Conservation (phyloP, 2,329 filamentous ascomycete genomes). For the Lasiodiplodia theobromae region DNA sequence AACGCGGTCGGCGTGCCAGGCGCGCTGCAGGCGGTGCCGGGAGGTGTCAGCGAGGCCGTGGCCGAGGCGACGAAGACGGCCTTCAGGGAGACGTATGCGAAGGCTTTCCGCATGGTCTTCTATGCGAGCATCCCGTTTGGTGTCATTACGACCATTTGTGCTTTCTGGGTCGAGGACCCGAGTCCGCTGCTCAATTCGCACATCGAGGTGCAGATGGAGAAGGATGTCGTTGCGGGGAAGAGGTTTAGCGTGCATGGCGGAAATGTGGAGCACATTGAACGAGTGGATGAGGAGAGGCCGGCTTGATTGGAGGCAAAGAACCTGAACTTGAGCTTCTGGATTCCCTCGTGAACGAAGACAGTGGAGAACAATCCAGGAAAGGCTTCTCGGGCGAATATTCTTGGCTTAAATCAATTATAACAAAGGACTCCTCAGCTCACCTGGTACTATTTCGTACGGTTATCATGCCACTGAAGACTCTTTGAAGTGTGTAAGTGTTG, state of each 20-base stretch:
- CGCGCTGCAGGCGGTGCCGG: constrained; percentile 31
- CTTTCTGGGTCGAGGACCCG: constrained; percentile 39
- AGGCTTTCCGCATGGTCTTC: constrained; percentile 39
- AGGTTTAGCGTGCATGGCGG: background rate
- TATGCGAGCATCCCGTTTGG: constrained; percentile 39
- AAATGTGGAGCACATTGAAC: constrained; percentile 2
- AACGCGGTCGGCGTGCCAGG: constrained; percentile 42
- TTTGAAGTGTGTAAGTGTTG: too few relatives aligned
- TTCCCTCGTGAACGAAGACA: too few relatives aligned
- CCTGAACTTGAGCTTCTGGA: too few relatives aligned
- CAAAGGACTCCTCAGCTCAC: too few relatives aligned
- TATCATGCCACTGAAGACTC: too few relatives aligned
- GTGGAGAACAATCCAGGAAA: too few relatives aligned
- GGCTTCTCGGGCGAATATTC: too few relatives aligned
- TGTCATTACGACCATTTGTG: constrained; percentile 33
- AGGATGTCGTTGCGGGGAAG: constrained; percentile 32
- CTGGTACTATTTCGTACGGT: too few relatives aligned
- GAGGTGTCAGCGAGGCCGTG: constrained; percentile 30
- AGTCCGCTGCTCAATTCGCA: constrained; percentile 43
- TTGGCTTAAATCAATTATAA: too few relatives aligned
- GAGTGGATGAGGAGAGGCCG: background rate
- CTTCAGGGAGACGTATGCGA: constrained; percentile 41
- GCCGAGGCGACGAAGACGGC: constrained; percentile 34
- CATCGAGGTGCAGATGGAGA: constrained; percentile 42
- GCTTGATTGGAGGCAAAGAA: background rate